Evolutionary conservation across 2,329 filamentous ascomycete species (phyloP), one percentile per base, ranked within the genome.

Genomic region (Rhexocercosporidium sp.): DNA sequence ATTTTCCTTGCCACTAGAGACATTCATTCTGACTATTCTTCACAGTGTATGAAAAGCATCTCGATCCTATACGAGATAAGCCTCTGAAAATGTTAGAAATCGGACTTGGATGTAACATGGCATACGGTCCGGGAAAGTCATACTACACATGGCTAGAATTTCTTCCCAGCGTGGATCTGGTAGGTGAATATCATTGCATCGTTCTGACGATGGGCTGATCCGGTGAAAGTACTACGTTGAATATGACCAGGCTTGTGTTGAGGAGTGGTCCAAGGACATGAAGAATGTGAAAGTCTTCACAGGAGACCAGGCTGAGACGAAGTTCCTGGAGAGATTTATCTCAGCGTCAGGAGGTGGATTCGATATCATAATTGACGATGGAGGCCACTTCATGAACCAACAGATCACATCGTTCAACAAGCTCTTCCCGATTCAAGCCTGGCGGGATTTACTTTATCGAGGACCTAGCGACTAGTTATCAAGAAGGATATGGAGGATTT

Each of bases 111-210:
- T 82, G 80, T 70, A 76, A 78, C 60, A 78, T 79, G 78, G 62
- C 64, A 4, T 79, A 80, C 34, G 79, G 78, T 7, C 78, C 79
- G 0, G 79, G 79, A 2, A 76, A 77, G 14, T 79, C 77, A 5
- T 82, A 81, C 66, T 75, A 79, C 69, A 79, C 79, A 18, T 82
- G 79, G 79, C 75, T 79, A 3, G 79, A 81, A 37, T 81, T 78
- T 64, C 78, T 82, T 44, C 73, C 78, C 0, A 62, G 77, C 18
- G 73, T 82, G 9, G 77, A 82, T 31, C 73, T 82, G 41, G 59
- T 61, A 18, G 16, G 27, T n/a, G 3, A 25, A 16, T 3, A 20
- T 3, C 5, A 9, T 34, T 18, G 11, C 16, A 11, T 11, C 7
- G 22, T 7, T 1, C 4, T n/a, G 16, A 3, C 29, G 41, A 14